Base-by-base conservation (phyloP, 305 asterid species). In the Fraxinus paxiana region DNA sequence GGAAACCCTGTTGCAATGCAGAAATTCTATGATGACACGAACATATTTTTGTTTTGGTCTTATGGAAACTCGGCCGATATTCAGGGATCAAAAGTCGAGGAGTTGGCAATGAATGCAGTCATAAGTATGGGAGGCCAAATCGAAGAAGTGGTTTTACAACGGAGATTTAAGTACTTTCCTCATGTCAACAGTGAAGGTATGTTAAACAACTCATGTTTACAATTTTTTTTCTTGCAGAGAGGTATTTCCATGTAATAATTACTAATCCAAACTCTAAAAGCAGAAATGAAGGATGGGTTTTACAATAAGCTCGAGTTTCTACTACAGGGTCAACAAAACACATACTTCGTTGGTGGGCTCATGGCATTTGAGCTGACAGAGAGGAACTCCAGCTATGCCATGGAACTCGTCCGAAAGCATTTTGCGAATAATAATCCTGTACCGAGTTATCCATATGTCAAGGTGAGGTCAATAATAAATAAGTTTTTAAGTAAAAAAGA, bases 1-100 rank as follows among this genome's bases (percentile, higher is more conserved):
- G 97, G 97, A 46, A 93, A 90, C 72, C 97, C 97, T 26, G 97
- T 93, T 41, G 97, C 97, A 41, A 90, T 93, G 94, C 97, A 93
- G 86, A 89, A 90, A 84, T 93, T 89, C 83, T 90, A 92, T 63
- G 88, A 81, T 2, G 91, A 90, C 38, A 88, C 94, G 0, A 81
- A 90, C 48, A 72, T 92, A 63, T 93, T 87, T 87, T 87, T 93
- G 77, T 93, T 93, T 86, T 92, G 97, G 97, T 93, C 97, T 51
- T 93, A 93, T 24, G 97, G 97, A 20, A 90, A 93, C 87, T 87
- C 91, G 6, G 91, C 89, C 22, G 87, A 91, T 28, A 82, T 92
- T 41, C 87, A 87, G 80, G 92, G 90, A 77, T 13, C 83, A 54
- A 79, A 80, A 69, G 95, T 93, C 38, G 78, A 88, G 41, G 82